Base-by-base conservation (phyloP, 371 early-diverging fungal species). In the Actinomortierella wolfii region DNA sequence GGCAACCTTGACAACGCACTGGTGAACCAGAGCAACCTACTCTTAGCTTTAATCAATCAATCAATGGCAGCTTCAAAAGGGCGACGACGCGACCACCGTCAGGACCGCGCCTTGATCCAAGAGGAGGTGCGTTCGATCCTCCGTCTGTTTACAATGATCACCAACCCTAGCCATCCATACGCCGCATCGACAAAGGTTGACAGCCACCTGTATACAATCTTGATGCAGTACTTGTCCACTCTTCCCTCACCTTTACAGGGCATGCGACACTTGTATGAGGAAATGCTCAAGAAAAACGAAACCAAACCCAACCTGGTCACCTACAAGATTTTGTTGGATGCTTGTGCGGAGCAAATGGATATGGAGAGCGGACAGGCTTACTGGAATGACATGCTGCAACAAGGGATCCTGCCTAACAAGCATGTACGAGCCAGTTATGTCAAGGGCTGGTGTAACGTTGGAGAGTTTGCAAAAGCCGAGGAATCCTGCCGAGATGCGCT, bases 161-260 rank as follows among this genome's bases (percentile, higher is more conserved):
- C 66, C 13, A 61, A 39, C 42, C 34, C 34, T 34, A 11, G 34
- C 11, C 34, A 34, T 6, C 34, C 34, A 34, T 11, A 34, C n/a
- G 11, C 34, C 4, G 11, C 34, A 34, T 6, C 34, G 11, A 34
- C 34, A 34, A 34, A 49, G 17, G 53, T 59, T 34, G 73, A 71
- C 45, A 56, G 62, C 14, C 73, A 66, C 13, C 56, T 71, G 5
- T 71, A 71, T 24, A 66, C 67, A 13, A 71, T 71, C 49, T 66
- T 71, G 73, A 71, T 71, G 73, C 73, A 71, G 14, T 71, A 71
- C 52, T 66, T 71, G 6, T 71, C 73, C n/a, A 64, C 73, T 2
- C 51, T 71, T 7, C 73, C 73, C 0, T 71, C 73, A 25, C 73
- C 73, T 6, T 28, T 71, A 0, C 67, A 66, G 1, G 73, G 67